These are phyloP conservation scores for Boletellus dicymbophilus DNA, from an alignment of 1,284 basidiomycete species.

Conservation along the genomic window DNA sequence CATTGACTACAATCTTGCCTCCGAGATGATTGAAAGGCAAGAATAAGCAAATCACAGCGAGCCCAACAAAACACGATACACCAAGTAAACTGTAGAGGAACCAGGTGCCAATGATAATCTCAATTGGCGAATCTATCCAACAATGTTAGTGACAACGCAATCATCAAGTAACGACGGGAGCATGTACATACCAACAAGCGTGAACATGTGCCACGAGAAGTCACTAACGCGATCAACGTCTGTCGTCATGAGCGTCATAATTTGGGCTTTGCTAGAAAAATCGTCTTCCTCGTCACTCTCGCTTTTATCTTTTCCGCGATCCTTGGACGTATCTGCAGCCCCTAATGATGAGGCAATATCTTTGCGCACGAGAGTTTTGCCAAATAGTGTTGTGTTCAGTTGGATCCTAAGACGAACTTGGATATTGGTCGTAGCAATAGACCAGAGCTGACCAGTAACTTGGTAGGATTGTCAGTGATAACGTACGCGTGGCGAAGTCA, in stretches of 20 bases:
- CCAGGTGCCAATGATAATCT: constrained; percentile 77
- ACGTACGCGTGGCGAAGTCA: neutral
- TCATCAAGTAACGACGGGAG: constrained; percentile 1
- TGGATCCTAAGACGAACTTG: constrained; percentile 78
- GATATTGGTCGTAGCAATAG: constrained; percentile 68
- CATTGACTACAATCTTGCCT: constrained; percentile 79
- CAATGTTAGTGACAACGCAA: constrained; percentile 14
- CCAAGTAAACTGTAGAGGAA: constrained; percentile 86
- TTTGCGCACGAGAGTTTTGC: constrained; percentile 89
- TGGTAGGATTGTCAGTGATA: constrained; percentile 8
- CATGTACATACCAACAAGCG: constrained; percentile 51
- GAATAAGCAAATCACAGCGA: constrained; percentile 82
- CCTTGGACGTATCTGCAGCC: constrained; percentile 23
- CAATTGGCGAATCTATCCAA: constrained; percentile 77
- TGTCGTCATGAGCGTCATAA: constrained; percentile 65
- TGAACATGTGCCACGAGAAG: constrained; percentile 79
- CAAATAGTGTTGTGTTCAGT: constrained; percentile 84
- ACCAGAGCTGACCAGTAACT: constrained; percentile 63
- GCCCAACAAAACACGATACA: constrained; percentile 78
- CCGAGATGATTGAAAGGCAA: constrained; percentile 88
- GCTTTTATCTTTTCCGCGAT: constrained; percentile 29
- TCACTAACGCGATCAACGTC: constrained; percentile 91
- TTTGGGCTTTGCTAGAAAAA: constrained; percentile 88
- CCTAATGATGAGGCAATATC: constrained; percentile 71
- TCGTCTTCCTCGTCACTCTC: constrained; percentile 64